A percentile compares a stretch with the other conserved stretches of the same genome.
Conservation (phyloP, 768 basidiomycete species). For the Termitomyces titanicus region DNA sequence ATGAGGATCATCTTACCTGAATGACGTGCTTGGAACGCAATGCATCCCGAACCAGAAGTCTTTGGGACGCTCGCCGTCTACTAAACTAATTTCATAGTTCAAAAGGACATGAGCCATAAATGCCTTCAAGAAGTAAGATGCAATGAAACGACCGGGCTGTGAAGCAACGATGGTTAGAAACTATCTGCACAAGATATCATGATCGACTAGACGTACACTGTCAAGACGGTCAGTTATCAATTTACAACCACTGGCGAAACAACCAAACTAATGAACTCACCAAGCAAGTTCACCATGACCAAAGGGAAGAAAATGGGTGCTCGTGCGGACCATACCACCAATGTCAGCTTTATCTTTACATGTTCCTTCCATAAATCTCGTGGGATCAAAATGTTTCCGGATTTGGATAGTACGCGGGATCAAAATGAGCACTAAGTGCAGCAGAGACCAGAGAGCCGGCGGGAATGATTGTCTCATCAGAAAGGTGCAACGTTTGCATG, state of each 20-base stretch:
- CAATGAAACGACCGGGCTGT: background rate
- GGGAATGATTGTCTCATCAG: background rate
- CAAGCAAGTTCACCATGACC: no score
- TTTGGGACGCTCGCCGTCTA: background rate
- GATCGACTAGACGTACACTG: no score
- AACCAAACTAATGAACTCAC: no score
- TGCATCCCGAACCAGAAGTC: background rate
- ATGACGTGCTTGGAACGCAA: background rate
- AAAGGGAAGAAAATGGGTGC: no score
- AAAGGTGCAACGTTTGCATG: background rate
- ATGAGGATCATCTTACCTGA: background rate
- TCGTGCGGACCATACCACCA: background rate
- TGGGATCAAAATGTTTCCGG: background rate
- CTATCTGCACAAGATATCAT: no score
- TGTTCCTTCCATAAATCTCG: background rate
- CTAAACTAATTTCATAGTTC: background rate
- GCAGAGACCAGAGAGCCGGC: background rate
- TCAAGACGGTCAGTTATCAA: no score
- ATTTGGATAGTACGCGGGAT: background rate
- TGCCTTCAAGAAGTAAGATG: background rate
- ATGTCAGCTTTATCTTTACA: background rate
- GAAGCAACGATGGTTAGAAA: background rate
- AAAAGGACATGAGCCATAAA: no score
- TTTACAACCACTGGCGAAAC: background rate
- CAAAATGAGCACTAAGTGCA: background rate